Evolutionary conservation across 2,329 filamentous ascomycete species (phyloP).

Genomic region (Xylaria sp.): DNA sequence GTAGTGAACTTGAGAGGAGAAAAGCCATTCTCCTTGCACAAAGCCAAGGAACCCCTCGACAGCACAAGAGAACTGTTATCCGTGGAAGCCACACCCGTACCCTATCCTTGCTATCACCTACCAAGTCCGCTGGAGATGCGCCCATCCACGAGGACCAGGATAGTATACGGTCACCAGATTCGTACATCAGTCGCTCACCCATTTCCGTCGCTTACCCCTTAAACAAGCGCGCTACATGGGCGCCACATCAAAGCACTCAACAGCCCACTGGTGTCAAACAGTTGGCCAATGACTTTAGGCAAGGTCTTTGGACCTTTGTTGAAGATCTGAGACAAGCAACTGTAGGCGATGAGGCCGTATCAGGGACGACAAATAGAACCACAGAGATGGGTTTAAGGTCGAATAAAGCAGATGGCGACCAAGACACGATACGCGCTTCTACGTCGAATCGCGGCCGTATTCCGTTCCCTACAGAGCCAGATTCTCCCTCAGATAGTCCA

Average conservation of each 20-base stretch:
- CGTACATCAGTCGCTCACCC: constrained; percentile 48
- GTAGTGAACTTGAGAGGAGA: constrained; percentile 76
- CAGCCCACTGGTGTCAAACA: constrained; percentile 70
- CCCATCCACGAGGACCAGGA: constrained; percentile 59
- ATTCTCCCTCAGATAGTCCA: constrained; percentile 49
- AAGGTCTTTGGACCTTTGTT: constrained; percentile 92
- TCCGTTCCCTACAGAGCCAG: constrained; percentile 56
- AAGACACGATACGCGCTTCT: constrained; percentile 61
- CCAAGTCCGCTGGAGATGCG: constrained; percentile 59
- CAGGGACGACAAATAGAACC: constrained; percentile 59
- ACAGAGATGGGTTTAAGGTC: constrained; percentile 48
- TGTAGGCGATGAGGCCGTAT: constrained; percentile 90
- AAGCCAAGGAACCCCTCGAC: constrained; percentile 55
- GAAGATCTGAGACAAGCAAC: constrained; percentile 96
- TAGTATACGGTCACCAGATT: constrained; percentile 54
- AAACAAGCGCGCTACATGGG: constrained; percentile 70
- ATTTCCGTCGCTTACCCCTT: constrained; percentile 54
- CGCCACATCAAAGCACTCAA: constrained; percentile 61
- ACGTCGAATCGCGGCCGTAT: constrained; percentile 56
- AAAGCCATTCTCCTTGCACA: constrained; percentile 71
- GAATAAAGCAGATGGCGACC: constrained; percentile 50
- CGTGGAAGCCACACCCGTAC: constrained; percentile 71
- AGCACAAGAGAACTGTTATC: constrained; percentile 72
- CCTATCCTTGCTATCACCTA: constrained; percentile 84
- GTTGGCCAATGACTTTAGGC: constrained; percentile 87